These are phyloP conservation scores for Hawksworthiomyces lignivorus DNA, from an alignment of 2,329 filamentous ascomycete genomes.

Conservation along the genomic window DNA sequence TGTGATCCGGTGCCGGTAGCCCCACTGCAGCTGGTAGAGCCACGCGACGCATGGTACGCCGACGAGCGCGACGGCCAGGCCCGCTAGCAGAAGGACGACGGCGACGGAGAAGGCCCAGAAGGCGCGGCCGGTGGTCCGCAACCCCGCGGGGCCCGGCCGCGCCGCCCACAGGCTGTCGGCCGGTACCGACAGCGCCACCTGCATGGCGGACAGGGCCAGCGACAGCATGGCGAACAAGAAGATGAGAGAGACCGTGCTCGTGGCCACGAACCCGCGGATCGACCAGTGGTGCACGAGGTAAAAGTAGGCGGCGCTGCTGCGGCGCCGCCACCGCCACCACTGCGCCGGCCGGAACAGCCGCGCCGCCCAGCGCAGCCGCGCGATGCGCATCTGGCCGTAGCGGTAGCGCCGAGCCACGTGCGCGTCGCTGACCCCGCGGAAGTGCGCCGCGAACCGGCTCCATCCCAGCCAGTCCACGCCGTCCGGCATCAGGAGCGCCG, in stretches of 20 bases:
- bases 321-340: too few species aligned
- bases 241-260: background rate
- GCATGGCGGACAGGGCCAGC: background rate
- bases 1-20: background rate
- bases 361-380: background rate
- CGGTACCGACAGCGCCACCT: background rate
- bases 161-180: background rate
- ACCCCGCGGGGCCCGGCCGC: background rate
- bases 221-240: background rate
- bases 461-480: constrained; percentile 1
- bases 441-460: background rate
- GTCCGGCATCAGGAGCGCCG: constrained; percentile 1
- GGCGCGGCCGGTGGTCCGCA: background rate
- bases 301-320: background rate
- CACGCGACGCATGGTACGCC: too few species aligned
- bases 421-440: background rate
- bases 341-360: background rate
- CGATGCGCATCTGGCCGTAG: constrained; percentile 7
- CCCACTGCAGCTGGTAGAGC: background rate
- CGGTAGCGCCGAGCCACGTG: background rate
- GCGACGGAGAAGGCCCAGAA: background rate
- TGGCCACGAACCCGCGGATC: background rate
- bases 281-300: too few species aligned
- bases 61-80: background rate
- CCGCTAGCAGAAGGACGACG: background rate